These are phyloP conservation scores for Tylopilus vinaceipallidus DNA, from an alignment of 768 basidiomycete species.

Conservation along the genomic window DNA sequence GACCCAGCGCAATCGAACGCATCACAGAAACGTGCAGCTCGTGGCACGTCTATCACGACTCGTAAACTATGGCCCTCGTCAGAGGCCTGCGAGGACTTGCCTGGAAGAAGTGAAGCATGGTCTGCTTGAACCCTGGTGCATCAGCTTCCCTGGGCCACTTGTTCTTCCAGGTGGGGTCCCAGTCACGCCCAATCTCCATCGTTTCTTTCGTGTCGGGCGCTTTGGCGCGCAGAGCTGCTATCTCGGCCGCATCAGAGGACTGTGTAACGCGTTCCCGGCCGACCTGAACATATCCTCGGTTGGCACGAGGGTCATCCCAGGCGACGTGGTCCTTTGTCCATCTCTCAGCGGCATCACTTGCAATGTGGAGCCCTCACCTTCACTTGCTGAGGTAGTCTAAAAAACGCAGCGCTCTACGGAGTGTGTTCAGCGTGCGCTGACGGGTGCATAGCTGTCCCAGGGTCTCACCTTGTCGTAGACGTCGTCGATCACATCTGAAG, in stretches of 20 bases:
- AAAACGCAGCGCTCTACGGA: slow-evolving; percentile 73
- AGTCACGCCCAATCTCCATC: slow-evolving; percentile 89
- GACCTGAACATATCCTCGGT: slow-evolving; percentile 78
- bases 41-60: slow-evolving; percentile 60
- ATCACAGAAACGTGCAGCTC: slow-evolving; percentile 73
- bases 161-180: slow-evolving; percentile 76
- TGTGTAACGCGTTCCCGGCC: slow-evolving; percentile 84
- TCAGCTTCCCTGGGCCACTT: slow-evolving; percentile 70
- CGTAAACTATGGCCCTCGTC: background rate
- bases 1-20: slow-evolving; percentile 82
- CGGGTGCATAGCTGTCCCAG: slow-evolving; percentile 2
- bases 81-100: slow-evolving; percentile 30
- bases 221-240: slow-evolving; percentile 66
- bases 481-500: slow-evolving; percentile 49
- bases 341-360: background rate
- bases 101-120: slow-evolving; percentile 76
- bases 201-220: slow-evolving; percentile 83
- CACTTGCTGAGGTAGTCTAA: slow-evolving; percentile 54
- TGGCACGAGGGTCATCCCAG: slow-evolving; percentile 85
- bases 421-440: background rate
- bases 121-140: slow-evolving; percentile 64
- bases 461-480: slow-evolving; percentile 62
- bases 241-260: slow-evolving; percentile 66
- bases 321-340: slow-evolving; percentile 53
- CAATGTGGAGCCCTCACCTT: slow-evolving; percentile 43